These are phyloP conservation scores for Fusarium euwallaceae DNA, from an alignment of 2,329 filamentous ascomycete species.

Conservation along the genomic window DNA sequence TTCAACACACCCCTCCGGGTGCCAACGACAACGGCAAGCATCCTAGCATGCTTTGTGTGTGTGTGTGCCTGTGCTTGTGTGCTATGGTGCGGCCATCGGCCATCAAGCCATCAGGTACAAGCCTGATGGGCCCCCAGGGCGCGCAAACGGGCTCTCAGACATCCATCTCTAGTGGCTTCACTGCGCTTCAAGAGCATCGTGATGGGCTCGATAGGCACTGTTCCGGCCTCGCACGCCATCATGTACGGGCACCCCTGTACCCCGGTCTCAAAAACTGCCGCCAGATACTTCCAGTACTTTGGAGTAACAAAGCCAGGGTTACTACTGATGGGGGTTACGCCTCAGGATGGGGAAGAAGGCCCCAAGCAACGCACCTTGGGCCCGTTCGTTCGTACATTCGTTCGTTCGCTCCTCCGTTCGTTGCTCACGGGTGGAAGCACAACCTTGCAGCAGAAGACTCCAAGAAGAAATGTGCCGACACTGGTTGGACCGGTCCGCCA, in stretches of 20 bases:
- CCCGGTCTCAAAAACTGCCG: constrained; percentile 28
- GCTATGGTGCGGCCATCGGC: constrained; percentile 25
- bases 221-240: constrained; percentile 21
- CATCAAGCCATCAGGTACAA: constrained; percentile 31
- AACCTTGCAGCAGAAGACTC: constrained; percentile 29
- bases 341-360: constrained; percentile 19
- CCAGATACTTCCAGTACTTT: constrained; percentile 31
- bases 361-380: constrained; percentile 12
- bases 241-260: constrained; percentile 30
- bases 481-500: constrained; percentile 29
- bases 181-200: constrained; percentile 17
- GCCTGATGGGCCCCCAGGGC: constrained; percentile 15
- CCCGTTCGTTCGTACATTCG: background rate
- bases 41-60: constrained; percentile 39
- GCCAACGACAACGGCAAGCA: constrained; percentile 35
- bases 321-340: constrained; percentile 11
- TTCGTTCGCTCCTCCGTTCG: constrained; percentile 8
- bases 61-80: constrained; percentile 40
- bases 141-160: constrained; percentile 34
- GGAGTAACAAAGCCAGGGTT: constrained; percentile 31
- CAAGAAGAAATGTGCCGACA: constrained; percentile 36
- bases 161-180: constrained; percentile 24
- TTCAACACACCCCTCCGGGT: constrained; percentile 36
- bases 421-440: constrained; percentile 29
- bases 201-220: constrained; percentile 21